Evolutionary conservation across 2,329 filamentous ascomycete genomes (phyloP).

Genomic region (Claviceps paspali): DNA sequence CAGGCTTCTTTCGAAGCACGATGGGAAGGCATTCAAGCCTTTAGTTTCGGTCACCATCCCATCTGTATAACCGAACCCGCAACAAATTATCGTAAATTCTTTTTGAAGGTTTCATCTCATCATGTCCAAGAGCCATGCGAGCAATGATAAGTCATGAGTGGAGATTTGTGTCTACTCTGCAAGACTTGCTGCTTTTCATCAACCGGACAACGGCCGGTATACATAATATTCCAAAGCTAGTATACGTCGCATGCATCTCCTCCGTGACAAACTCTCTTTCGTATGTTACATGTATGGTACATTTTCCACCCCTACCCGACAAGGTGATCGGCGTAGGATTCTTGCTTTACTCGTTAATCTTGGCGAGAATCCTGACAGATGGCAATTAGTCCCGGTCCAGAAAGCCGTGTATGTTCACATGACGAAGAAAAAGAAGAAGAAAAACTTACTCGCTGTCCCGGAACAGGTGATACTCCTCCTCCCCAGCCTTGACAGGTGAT

Average conservation of each 20-base stretch:
- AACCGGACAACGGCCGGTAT: background rate
- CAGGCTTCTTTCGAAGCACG: no score
- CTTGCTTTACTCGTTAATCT: constrained; percentile 87
- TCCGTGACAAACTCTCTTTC: constrained; percentile 5
- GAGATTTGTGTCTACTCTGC: constrained; percentile 14
- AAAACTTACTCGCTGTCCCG: constrained; percentile 86
- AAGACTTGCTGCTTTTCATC: constrained; percentile 10
- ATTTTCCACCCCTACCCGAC: constrained; percentile 8
- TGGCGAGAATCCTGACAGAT: constrained; percentile 70
- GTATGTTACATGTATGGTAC: constrained; percentile 23
- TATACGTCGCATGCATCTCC: background rate
- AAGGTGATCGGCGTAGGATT: constrained; percentile 9
- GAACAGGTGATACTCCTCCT: constrained; percentile 93
- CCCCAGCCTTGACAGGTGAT: constrained; percentile 89
- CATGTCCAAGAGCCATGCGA: background rate
- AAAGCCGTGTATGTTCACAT: no score
- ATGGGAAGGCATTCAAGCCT: no score
- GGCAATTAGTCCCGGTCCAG: background rate
- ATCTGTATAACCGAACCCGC: no score
- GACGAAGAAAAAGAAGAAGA: background rate
- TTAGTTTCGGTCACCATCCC: no score
- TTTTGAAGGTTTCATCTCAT: no score
- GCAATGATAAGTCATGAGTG: constrained; percentile 8
- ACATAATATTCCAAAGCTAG: constrained; percentile 1
- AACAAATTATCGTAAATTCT: no score